These are phyloP conservation scores for Umbelopsis sp. DNA, from an alignment of 192 early-diverging fungal genomes.

Conservation along the genomic window DNA sequence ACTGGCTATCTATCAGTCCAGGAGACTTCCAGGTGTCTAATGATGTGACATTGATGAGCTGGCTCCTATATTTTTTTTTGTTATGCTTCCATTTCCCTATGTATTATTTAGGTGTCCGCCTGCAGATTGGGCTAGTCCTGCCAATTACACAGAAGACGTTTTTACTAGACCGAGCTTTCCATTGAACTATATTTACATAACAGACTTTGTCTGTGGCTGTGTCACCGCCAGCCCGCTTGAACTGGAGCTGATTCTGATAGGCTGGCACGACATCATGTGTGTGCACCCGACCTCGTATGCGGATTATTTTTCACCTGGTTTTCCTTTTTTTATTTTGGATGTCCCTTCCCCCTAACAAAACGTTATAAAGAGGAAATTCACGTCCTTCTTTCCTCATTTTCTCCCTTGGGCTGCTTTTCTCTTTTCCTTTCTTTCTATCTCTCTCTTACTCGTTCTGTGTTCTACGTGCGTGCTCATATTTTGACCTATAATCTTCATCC, in stretches of 20 bases:
- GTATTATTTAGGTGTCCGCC: conserved; percentile 1
- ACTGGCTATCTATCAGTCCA: not conserved
- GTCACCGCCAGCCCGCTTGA: not conserved
- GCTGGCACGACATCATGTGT: conserved; percentile 3
- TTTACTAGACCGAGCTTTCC: not conserved
- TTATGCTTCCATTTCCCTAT: no score
- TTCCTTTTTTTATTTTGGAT: conserved; percentile 16
- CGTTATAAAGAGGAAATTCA: not conserved
- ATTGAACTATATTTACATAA: conserved; percentile 13
- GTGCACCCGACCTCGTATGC: conserved; percentile 20
- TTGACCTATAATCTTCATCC: not conserved
- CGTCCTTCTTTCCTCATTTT: conserved; percentile 14
- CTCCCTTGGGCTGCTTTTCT: not conserved
- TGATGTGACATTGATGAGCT: not conserved
- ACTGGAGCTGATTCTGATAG: not conserved
- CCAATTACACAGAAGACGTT: not conserved
- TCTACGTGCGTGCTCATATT: not conserved
- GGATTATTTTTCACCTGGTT: not conserved
- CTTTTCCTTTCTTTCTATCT: conserved; percentile 3
- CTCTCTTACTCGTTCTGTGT: not conserved
- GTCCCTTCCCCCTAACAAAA: not conserved
- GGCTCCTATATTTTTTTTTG: not conserved
- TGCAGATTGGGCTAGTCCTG: not conserved
- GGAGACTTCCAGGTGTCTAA: not conserved
- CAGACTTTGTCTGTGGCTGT: not conserved